Conservation (phyloP, 106 monocot genomes). For the Dioscorea dumetorum region DNA sequence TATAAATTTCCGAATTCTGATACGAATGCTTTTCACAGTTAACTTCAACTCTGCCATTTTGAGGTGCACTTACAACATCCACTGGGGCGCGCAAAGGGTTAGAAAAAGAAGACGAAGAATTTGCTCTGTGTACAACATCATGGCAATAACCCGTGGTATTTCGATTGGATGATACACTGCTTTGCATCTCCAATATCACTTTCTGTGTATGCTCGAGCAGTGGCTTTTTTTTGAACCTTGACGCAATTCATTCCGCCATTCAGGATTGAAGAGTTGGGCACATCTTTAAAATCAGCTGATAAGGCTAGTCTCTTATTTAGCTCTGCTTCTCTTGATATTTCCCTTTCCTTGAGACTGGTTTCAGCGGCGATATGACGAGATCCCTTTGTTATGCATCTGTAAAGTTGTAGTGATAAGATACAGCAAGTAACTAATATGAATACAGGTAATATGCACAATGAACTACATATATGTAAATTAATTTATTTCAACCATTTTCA, state of each 20-base stretch:
- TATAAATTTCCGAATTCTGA: constrained; percentile 13
- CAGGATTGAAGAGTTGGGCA: neutral
- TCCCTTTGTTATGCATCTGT: constrained; percentile 70
- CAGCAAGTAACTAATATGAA: no score
- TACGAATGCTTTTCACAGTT: constrained; percentile 17
- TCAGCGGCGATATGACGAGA: constrained; percentile 60
- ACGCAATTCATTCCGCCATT: neutral
- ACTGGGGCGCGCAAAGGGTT: neutral
- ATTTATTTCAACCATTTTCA: no score
- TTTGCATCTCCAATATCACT: constrained; percentile 32
- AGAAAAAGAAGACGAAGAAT: neutral
- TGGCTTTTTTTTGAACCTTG: constrained; percentile 23
- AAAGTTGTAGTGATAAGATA: constrained; percentile 15
- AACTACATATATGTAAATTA: no score
- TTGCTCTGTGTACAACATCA: neutral
- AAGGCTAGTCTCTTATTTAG: constrained; percentile 59
- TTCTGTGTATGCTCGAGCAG: constrained; percentile 38
- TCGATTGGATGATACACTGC: constrained; percentile 5
- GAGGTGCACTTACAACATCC: neutral
- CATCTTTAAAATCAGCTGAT: constrained; percentile 12
- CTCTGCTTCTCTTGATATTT: constrained; percentile 37
- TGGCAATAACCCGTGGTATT: neutral
- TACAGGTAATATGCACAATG: no score
- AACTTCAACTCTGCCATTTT: neutral
- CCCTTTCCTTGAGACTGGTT: constrained; percentile 40